Evolutionary conservation across 331 rosid genomes (phyloP).

Genomic region (Spiraea crenata): DNA sequence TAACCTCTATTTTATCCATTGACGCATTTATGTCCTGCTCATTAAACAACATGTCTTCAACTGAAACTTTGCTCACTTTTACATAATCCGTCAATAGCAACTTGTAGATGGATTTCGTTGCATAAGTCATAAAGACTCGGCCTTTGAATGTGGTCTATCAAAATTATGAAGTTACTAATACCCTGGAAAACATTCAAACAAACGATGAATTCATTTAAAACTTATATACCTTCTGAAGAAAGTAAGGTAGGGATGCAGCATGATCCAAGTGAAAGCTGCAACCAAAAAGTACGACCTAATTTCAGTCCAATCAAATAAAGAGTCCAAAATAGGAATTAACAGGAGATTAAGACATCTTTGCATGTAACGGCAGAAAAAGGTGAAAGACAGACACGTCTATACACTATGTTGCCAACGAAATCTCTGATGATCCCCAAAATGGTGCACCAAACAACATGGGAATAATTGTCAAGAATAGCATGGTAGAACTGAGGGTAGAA

Average conservation of each 20-base stretch:
- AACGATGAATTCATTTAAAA: neutral
- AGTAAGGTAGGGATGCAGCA: slow-evolving; percentile 90
- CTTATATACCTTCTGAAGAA: slow-evolving; percentile 64
- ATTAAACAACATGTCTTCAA: slow-evolving; percentile 86
- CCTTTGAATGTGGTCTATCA: slow-evolving; percentile 85
- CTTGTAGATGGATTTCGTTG: slow-evolving; percentile 93
- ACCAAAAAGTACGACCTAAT: slow-evolving; percentile 9
- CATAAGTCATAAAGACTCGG: slow-evolving; percentile 96
- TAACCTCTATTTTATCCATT: slow-evolving; percentile 94
- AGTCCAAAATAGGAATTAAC: neutral
- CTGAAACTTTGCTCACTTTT: slow-evolving; percentile 91
- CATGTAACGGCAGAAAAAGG: neutral
- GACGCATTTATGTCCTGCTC: slow-evolving; percentile 93
- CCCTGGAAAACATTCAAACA: neutral
- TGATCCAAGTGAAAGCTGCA: slow-evolving; percentile 92
- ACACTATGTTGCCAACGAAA: neutral
- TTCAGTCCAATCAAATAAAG: neutral
- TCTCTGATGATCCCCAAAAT: no score
- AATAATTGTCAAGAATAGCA: neutral
- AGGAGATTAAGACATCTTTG: neutral
- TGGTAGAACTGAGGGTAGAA: neutral
- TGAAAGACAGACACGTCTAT: neutral
- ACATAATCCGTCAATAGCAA: slow-evolving; percentile 77
- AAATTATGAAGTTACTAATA: slow-evolving; percentile 15
- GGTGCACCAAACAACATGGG: no score